Base-by-base conservation (phyloP, 108 stramenopile species). In the Asterionellopsis glacialis region DNA sequence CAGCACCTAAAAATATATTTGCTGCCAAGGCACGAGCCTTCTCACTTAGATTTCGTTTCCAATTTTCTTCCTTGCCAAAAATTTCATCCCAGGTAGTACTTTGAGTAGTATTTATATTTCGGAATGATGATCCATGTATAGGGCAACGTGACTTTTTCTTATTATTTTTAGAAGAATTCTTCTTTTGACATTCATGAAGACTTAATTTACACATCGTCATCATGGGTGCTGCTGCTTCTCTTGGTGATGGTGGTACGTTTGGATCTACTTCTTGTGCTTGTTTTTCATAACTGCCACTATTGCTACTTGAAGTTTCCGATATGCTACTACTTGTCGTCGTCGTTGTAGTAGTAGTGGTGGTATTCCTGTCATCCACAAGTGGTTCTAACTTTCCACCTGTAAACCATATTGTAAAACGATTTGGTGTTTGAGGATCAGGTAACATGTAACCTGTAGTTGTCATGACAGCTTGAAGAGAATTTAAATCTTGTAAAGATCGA, bases 401-500 rank as follows among this genome's bases (percentile, higher is more conserved):
- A 59, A 90, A 83, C 84, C 84, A 90, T 9, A 90, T 75, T 3
- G 81, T 76, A 9, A 84, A 68, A 21, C 88, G 62, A 41, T 84
- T 82, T 1, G 84, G 82, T 14, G 28, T 64, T n/a, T 72, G 33
- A 11, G 84, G 88, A 67, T 90, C 84, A 4, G 82, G 82, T 13
- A 90, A 64, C n/a, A 76, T 77, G 61, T 85, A 85, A n/a, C 88
- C 88, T 25, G 71, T 77, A 11, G 81, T 85, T 28, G 88, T 80
- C 77, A 85, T 82, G 28, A 84, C 73, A 40, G 80, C 27, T 56
- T 61, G 61, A 87, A 78, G 16, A 82, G 82, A 22, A 65, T 70
- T 45, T 57, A 64, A 55, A 82, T 76, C 73, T 80, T 78, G n/a
- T n/a, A n/a, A n/a, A n/a, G n/a, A n/a, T n/a, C n/a, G n/a, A n/a